Conservation (phyloP, 2,329 filamentous ascomycete species). For the Tolypocladium tundrense region DNA sequence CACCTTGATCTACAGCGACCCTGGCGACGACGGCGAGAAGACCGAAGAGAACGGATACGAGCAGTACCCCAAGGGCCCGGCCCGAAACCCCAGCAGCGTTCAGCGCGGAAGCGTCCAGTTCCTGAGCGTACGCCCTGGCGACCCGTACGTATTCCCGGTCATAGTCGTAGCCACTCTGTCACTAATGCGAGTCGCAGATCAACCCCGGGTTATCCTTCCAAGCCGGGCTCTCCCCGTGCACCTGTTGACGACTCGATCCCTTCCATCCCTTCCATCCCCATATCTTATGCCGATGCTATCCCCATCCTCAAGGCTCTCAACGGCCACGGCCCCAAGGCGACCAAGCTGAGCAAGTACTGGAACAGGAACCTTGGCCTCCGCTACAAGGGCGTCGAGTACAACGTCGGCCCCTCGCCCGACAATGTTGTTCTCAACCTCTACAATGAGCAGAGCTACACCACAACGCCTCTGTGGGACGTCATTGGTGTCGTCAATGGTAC, state of each 20-base stretch:
- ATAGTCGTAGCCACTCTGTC: no score
- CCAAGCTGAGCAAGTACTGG: slow-evolving; percentile 66
- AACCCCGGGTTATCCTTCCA: slow-evolving; percentile 87
- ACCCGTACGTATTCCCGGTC: slow-evolving; percentile 42
- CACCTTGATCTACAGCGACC: slow-evolving; percentile 76
- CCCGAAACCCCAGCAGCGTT: slow-evolving; percentile 77
- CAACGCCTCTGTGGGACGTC: slow-evolving; percentile 79
- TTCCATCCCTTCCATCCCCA: slow-evolving; percentile 80
- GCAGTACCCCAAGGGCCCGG: slow-evolving; percentile 76
- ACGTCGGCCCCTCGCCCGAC: slow-evolving; percentile 72
- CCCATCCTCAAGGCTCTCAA: slow-evolving; percentile 87
- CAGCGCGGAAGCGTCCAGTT: slow-evolving; percentile 84
- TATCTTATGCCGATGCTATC: slow-evolving; percentile 78
- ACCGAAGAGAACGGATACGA: slow-evolving; percentile 74
- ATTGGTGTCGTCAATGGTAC: slow-evolving; percentile 88
- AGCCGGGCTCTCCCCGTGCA: slow-evolving; percentile 71
- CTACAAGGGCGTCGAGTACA: slow-evolving; percentile 77
- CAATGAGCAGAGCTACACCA: slow-evolving; percentile 75
- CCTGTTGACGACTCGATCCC: slow-evolving; percentile 63
- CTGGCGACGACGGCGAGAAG: slow-evolving; percentile 74
- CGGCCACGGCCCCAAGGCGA: slow-evolving; percentile 70
- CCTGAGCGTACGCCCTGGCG: slow-evolving; percentile 56
- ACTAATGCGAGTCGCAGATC: slow-evolving; percentile 34
- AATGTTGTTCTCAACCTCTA: slow-evolving; percentile 59
- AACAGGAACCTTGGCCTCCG: slow-evolving; percentile 56